Evolutionary conservation across 2,329 filamentous ascomycete species (phyloP), one percentile per base, ranked within the genome.

Genomic region (Coccinonectria pachysandricola): DNA sequence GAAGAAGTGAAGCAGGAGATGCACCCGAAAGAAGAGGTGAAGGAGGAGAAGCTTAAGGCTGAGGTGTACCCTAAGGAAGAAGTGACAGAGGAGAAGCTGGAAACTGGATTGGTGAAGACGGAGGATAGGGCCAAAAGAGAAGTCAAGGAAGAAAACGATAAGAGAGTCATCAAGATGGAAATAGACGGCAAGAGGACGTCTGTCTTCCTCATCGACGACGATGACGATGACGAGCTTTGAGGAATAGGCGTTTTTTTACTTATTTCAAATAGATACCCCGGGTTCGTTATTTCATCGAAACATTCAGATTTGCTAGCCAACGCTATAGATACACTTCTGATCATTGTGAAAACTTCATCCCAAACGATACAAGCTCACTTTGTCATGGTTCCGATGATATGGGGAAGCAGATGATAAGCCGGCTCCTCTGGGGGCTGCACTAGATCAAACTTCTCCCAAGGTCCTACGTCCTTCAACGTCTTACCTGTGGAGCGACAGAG

Each of bases 371-470:
- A 21, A 11, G 8, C 9, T 46, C 45, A 71, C 33, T 74, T 74
- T 0, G 62, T 70, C 26, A 71, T 46, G 0, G 63, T 59, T 3
- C 69, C 69, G 11, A 63, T 34, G n/a, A 67, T 45, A 26, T 72
- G 67, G 14, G 68, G 69, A 9, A 68, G 34, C 3, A 49, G 32
- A 1, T 53, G 37, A 26, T 54, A 65, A 50, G 60, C 62, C 3
- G 49, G 49, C 38, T 68, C 60, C 2, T 40, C 48, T 0, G 40
- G 36, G 0, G 60, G 59, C 28, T 56, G 56, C 0, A 35, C 52
- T 5, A 74, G 39, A 33, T 74, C 66, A 7, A 71, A 43, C 6
- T 55, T 52, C 5, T 55, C 49, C 67, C 70, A 75, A 0, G 56
- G 48, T 0, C 68, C 70, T 7, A 62, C 66, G 18, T 61, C 54